Conservation (phyloP, 768 basidiomycete species). For the Lentinula detonsa region DNA sequence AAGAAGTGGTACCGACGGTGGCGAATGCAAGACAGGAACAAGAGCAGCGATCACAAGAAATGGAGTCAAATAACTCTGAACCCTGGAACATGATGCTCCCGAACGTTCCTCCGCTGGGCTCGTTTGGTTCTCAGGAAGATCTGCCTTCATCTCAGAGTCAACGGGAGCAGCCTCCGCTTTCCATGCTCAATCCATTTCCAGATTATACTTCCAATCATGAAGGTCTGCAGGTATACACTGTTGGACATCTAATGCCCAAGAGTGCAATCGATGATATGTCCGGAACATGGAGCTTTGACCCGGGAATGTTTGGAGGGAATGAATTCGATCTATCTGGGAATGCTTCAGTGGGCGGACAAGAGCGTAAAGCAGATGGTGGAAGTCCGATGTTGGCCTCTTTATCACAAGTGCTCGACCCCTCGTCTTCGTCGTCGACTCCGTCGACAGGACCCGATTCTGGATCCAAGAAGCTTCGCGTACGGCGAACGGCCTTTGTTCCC, state of each 20-base stretch:
- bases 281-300: slow-evolving; percentile 59
- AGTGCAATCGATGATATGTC: slow-evolving; percentile 41
- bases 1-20: slow-evolving; percentile 13
- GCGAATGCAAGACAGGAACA: slow-evolving; percentile 1
- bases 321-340: slow-evolving; percentile 20
- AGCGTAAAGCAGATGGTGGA: slow-evolving; percentile 1
- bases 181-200: slow-evolving; percentile 16
- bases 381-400: slow-evolving; percentile 1
- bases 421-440: slow-evolving; percentile 20
- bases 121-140: not conserved
- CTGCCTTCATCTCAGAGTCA: not conserved
- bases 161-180: slow-evolving; percentile 21
- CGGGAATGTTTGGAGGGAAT: slow-evolving; percentile 12
- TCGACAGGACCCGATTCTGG: slow-evolving; percentile 8
- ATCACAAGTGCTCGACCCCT: slow-evolving; percentile 35
- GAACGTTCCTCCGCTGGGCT: not conserved
- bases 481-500: slow-evolving; percentile 77
- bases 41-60: not conserved
- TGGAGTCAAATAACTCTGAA: not conserved
- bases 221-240: slow-evolving; percentile 74
- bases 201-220: slow-evolving; percentile 33
- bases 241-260: slow-evolving; percentile 69
- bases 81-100: slow-evolving; percentile 4
- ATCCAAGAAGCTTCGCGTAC: slow-evolving; percentile 52
- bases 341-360: slow-evolving; percentile 2